Percentiles rank a stretch among this genome's conserved stretches.
phyloP scores from a whole-genome alignment of 805 yeast genomes.

The Isabelozyma rhagii region DNA sequence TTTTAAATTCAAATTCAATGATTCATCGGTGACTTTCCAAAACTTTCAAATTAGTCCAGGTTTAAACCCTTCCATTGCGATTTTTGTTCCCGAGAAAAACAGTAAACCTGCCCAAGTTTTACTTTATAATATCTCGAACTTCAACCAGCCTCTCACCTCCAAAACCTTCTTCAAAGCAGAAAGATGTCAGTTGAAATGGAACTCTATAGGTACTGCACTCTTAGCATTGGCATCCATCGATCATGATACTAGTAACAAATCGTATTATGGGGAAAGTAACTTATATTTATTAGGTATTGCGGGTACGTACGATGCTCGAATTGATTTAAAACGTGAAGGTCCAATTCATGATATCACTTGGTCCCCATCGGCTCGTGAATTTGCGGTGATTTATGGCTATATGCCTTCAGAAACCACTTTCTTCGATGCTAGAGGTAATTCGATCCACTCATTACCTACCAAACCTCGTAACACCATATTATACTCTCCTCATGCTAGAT shows the following conservation, averaged over 20 bases:
- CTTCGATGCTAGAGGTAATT: slow-evolving; percentile 91
- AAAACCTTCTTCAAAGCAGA: slow-evolving; percentile 96
- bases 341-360: slow-evolving; percentile 97
- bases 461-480: slow-evolving; percentile 86
- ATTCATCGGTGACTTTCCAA: slow-evolving; percentile 49
- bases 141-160: slow-evolving; percentile 73
- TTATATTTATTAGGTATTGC: slow-evolving; percentile 87
- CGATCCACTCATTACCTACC: slow-evolving; percentile 76
- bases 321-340: slow-evolving; percentile 85
- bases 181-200: slow-evolving; percentile 90
- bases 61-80: slow-evolving; percentile 82
- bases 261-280: slow-evolving; percentile 95
- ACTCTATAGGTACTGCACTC: slow-evolving; percentile 88
- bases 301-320: slow-evolving; percentile 87
- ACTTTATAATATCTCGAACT: slow-evolving; percentile 76
- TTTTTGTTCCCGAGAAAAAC: slow-evolving; percentile 79
- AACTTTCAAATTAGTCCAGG: slow-evolving; percentile 80
- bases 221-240: slow-evolving; percentile 93
- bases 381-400: slow-evolving; percentile 94
- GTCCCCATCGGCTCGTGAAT: slow-evolving; percentile 95
- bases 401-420: slow-evolving; percentile 97
- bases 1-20: slow-evolving; percentile 52
- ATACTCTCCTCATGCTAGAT: slow-evolving; percentile 93
- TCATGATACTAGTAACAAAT: slow-evolving; percentile 89
- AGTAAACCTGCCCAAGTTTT: slow-evolving; percentile 90